A percentile compares a stretch with the other conserved stretches of the same genome.
Evolutionary conservation across 73 alveolate genomes (phyloP).

Genomic region (Urostyla sp.): DNA sequence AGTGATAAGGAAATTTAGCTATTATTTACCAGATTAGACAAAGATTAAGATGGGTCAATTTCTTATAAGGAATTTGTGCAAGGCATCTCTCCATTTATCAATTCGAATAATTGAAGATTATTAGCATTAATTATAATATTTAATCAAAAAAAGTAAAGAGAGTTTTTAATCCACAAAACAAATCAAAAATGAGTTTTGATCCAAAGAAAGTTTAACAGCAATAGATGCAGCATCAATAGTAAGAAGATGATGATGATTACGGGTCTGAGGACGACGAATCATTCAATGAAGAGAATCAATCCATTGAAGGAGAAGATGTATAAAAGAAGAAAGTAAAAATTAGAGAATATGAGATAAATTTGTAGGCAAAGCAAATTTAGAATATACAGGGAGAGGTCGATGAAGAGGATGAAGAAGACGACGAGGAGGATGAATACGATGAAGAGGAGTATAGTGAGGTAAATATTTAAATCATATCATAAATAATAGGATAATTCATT

Average conservation of each 20-base stretch:
- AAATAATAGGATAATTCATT: constrained; percentile 20
- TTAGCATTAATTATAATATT: not conserved
- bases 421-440: constrained; percentile 39
- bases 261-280: too few species aligned
- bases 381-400: not conserved
- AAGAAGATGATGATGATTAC: too few species aligned
- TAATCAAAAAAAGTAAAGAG: too few species aligned
- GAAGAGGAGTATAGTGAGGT: constrained; percentile 38
- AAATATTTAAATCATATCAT: constrained; percentile 21
- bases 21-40: constrained; percentile 6
- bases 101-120: not conserved
- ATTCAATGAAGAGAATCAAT: too few species aligned
- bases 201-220: too few species aligned
- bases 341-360: not conserved
- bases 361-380: not conserved
- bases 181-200: too few species aligned
- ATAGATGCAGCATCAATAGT: too few species aligned
- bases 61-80: constrained; percentile 17
- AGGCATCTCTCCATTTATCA: constrained; percentile 32
- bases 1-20: constrained; percentile 28
- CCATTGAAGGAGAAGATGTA: too few species aligned
- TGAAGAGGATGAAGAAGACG: constrained; percentile 18
- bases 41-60: constrained; percentile 7
- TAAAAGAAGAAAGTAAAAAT: not conserved
- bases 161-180: too few species aligned